These are phyloP conservation scores for Aspergillus versicolor DNA, from an alignment of 2,329 filamentous ascomycete species.

Conservation along the genomic window DNA sequence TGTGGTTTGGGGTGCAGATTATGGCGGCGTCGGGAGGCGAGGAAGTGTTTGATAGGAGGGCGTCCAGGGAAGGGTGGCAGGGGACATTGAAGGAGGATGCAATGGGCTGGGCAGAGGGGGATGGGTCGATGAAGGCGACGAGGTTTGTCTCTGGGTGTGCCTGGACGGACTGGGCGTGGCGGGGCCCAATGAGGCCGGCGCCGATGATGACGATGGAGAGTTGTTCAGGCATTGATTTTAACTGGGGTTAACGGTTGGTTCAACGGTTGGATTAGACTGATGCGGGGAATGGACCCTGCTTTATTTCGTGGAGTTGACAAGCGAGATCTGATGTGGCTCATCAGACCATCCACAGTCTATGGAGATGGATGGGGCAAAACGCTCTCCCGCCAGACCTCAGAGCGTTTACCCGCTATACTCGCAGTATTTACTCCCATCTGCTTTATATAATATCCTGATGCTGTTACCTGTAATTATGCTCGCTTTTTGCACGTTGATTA, in stretches of 20 bases:
- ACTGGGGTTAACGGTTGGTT: no score
- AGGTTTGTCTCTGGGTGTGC: conserved; percentile 40
- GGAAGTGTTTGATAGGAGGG: conserved; percentile 36
- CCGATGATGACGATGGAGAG: conserved; percentile 45
- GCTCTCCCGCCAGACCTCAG: neutral
- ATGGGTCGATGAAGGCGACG: conserved; percentile 49
- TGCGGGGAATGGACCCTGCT: neutral
- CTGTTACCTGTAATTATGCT: no score
- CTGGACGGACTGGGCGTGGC: conserved; percentile 49
- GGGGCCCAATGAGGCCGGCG: conserved; percentile 51
- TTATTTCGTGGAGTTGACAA: neutral
- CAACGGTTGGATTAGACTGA: no score
- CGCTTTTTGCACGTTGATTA: no score
- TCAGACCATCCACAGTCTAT: neutral
- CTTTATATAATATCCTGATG: neutral
- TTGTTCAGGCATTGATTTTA: neutral
- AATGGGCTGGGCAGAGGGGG: conserved; percentile 34
- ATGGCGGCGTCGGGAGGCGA: conserved; percentile 51
- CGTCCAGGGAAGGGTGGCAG: conserved; percentile 42
- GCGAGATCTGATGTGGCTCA: neutral
- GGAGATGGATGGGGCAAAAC: neutral
- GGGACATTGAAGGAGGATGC: conserved; percentile 40
- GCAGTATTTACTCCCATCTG: neutral
- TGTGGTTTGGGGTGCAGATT: conserved; percentile 61
- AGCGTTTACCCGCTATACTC: conserved; percentile 10